A percentile compares a stretch with the other conserved stretches of the same genome.
Conservation (phyloP, 2,329 filamentous ascomycete genomes). For the Cladorrhinum sp. region DNA sequence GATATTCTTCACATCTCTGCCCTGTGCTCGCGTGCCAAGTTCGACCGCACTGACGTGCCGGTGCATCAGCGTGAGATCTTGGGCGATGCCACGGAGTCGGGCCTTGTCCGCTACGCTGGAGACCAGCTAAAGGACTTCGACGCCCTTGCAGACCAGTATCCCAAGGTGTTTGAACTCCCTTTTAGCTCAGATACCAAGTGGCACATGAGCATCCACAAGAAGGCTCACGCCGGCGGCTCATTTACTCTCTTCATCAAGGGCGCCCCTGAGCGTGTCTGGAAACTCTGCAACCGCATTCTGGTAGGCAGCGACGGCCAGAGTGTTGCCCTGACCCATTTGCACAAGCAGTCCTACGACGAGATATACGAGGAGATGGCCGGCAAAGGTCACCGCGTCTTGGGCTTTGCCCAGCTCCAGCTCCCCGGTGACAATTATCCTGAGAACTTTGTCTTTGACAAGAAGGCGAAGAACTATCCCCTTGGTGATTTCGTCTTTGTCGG, state of each 20-base stretch:
- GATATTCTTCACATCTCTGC: slow-evolving; percentile 17
- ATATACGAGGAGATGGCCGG: slow-evolving; percentile 46
- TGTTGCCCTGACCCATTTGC: slow-evolving; percentile 17
- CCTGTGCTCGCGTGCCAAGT: slow-evolving; percentile 22
- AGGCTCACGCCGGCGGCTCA: slow-evolving; percentile 30
- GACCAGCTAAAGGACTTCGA: slow-evolving; percentile 49
- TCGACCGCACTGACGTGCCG: slow-evolving; percentile 23
- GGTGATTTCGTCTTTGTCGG: slow-evolving; percentile 61
- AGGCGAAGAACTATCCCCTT: slow-evolving; percentile 49
- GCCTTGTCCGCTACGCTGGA: slow-evolving; percentile 54
- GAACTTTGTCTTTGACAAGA: slow-evolving; percentile 35
- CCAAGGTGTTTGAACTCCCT: slow-evolving; percentile 57
- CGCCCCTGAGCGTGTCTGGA: slow-evolving; percentile 55
- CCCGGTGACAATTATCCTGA: slow-evolving; percentile 42
- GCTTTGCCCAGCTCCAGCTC: slow-evolving; percentile 60
- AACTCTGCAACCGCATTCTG: slow-evolving; percentile 47
- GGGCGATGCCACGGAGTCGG: slow-evolving; percentile 25
- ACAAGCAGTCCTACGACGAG: slow-evolving; percentile 14
- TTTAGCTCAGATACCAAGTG: slow-evolving; percentile 66
- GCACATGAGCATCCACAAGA: slow-evolving; percentile 59
- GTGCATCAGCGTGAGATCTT: slow-evolving; percentile 20
- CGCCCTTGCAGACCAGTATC: slow-evolving; percentile 43
- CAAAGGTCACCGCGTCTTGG: slow-evolving; percentile 54
- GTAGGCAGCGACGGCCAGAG: slow-evolving; percentile 42
- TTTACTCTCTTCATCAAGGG: slow-evolving; percentile 47